Base-by-base conservation (phyloP, 768 basidiomycete species). In the Lentinula sp. region DNA sequence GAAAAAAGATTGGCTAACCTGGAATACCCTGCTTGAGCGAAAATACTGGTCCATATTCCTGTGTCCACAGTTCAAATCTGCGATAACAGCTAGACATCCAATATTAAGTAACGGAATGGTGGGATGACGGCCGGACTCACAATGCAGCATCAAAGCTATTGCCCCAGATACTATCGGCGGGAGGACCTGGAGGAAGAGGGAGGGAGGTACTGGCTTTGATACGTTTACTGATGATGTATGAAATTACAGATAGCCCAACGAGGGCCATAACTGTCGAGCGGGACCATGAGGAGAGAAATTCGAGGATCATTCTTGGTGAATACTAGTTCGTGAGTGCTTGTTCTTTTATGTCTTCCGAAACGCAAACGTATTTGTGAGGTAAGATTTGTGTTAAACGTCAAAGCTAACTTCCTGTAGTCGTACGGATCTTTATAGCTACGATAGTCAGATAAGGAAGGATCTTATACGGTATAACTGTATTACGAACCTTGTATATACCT, bases 31-130 rank as follows among this genome's bases (percentile, higher is more conserved):
- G 74, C 0, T 81, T 76, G 2, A 88, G 69, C 0, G 82, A 79
- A 64, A 86, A 84, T 7, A 88, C 74, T 0, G 86, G 82, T 0
- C 86, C 87, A 63, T 87, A 87, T 63, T 79, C 68, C 66, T 84
- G 76, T 6, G 81, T 79, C 81, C 84, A 85, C 63, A 82, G 77
- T 40, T 84, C 80, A 58, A 85, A 86, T 57, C 79, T 73, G 21
- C 80, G 77, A 62, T 81, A 80, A 0, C 77, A 75, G 59, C 80
- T 82, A 48, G 21, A 18, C 2, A 31, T 48, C 60, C 45, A 42
- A 37, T 4, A 21, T 21, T 32, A 31, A 18, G n/a, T 13, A 15
- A 7, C 10, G 34, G 35, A 28, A 56, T 23, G 45, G 52, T 23
- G 34, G 21, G 10, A n/a, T 5, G 16, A 43, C 10, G 18, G 11